Evolutionary conservation across 331 rosid genomes (phyloP), one percentile per base, ranked within the genome.

Genomic region (Pyracantha coccinea): DNA sequence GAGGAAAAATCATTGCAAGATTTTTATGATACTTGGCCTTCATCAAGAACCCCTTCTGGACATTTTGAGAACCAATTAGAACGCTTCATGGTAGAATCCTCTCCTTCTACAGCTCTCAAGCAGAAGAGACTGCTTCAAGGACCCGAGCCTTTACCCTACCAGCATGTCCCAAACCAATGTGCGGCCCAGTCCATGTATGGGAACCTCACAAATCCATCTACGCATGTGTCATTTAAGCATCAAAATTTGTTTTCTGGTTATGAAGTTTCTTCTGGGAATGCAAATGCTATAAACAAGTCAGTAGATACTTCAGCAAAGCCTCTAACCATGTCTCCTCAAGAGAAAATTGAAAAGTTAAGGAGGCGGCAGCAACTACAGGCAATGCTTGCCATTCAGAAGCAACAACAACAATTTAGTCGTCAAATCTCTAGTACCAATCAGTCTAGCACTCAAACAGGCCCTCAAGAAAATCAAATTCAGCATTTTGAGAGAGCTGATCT

Each of bases 321-420:
- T 75, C 86, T 76, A 72, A 82, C 86, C 71, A 95, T 95, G 99
- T 92, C 98, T 47, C 92, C 99, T 77, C 97, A 86, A 79, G 99
- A 92, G 80, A 95, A 95, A 84, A 92, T 92, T 77, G 92, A 95
- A 84, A 95, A 92, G 75, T 78, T 95, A 72, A 92, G 99, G 83
- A 81, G 92, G 87, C 88, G 98, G 72, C 99, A 95, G 74, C 97
- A 95, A 86, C 80, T 90, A 84, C 97, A 85, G 85, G 99, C 99
- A 65, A 80, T 92, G 96, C 87, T 95, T 87, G 99, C 99, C 82
- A 92, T 95, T 81, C 85, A 86, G 83, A 92, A 89, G 77, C 92
- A 95, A 75, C 89, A 86, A 31, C 92, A 88, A 81, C 90, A 89
- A 77, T 78, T 95, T 75, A 79, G 76, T 71, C 90, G 80, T 71